phyloP scores from a whole-genome alignment of 257 asterid species.

The Solanum pennellii region DNA sequence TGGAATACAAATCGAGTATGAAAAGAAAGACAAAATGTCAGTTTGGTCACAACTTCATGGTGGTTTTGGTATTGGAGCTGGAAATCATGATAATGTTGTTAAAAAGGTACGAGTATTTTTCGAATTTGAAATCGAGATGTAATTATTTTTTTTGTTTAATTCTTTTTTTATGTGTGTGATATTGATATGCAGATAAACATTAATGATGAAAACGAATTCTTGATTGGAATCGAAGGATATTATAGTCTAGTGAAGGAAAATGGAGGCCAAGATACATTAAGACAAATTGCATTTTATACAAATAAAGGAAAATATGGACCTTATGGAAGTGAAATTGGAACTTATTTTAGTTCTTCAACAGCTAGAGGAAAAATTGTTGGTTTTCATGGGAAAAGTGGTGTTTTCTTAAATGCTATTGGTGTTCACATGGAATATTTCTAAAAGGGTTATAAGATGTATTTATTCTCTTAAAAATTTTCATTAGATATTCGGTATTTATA shows the following conservation, averaged over 20 bases:
- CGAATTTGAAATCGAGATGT: background rate
- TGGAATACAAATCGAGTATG: background rate
- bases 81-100: background rate
- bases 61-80: background rate
- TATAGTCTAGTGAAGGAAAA: background rate
- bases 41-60: constrained; percentile 3
- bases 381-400: background rate
- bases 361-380: constrained; percentile 3
- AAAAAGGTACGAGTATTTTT: background rate
- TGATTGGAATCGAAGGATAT: background rate
- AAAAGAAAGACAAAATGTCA: background rate
- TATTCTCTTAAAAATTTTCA: background rate
- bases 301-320: constrained; percentile 5
- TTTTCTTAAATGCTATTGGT: background rate
- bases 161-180: background rate
- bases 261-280: background rate
- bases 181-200: background rate
- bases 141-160: background rate
- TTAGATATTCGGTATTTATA: too few relatives aligned
- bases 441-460: background rate
- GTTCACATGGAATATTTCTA: constrained; percentile 5
- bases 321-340: constrained; percentile 4
- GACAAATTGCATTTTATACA: background rate
- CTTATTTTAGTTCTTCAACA: background rate
- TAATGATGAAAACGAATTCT: background rate